Conservation (phyloP, 306 rosid genomes). For the Fragaria nilgerrensis region DNA sequence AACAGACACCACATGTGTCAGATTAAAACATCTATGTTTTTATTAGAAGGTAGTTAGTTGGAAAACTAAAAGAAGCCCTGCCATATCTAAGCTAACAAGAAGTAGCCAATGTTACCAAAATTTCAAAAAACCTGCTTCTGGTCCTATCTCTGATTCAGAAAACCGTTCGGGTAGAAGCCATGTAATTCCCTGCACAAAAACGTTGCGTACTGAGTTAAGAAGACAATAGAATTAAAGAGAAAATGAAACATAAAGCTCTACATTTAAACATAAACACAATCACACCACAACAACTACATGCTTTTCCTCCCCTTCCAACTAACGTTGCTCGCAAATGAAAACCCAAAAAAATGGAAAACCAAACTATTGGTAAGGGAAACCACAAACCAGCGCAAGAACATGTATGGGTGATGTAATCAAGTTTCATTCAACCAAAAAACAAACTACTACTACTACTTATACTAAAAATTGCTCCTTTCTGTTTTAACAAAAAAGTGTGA, state of each 20-base stretch:
- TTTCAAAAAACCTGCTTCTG: conserved; percentile 99
- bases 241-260: background rate
- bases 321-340: background rate
- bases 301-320: background rate
- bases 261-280: background rate
- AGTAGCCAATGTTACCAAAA: conserved; percentile 76
- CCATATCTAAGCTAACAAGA: conserved; percentile 37
- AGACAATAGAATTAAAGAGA: background rate
- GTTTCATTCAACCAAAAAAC: background rate
- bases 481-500: background rate
- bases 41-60: background rate
- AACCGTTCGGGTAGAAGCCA: conserved; percentile 98
- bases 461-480: background rate
- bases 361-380: background rate
- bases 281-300: background rate
- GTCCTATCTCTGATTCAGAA: conserved; percentile 95
- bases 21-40: background rate
- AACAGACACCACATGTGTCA: background rate
- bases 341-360: background rate
- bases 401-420: background rate
- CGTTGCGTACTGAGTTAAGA: conserved; percentile 34
- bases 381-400: background rate
- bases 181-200: conserved; percentile 74
- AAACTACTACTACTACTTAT: background rate
- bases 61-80: conserved; percentile 12